Conservation (phyloP, 192 early-diverging fungal species). For the Oehlia diaphana region DNA sequence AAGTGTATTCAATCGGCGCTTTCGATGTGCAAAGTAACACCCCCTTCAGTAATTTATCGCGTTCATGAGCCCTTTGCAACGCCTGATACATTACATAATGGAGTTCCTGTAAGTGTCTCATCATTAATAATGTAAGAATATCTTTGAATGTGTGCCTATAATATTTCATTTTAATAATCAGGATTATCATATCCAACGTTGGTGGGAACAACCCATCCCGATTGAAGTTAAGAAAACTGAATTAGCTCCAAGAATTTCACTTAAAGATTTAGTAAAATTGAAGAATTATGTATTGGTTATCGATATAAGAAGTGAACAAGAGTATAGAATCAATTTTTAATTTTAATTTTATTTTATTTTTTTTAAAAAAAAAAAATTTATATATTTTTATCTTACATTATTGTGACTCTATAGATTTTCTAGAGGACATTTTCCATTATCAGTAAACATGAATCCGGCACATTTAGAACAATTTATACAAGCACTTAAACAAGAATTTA, state of each 20-base stretch:
- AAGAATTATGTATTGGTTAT: constrained; percentile 52
- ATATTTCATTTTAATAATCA: background rate
- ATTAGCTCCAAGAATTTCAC: constrained; percentile 54
- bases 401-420: constrained; percentile 40
- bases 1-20: constrained; percentile 62
- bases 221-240: constrained; percentile 51
- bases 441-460: constrained; percentile 48
- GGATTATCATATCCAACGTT: constrained; percentile 31
- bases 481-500: constrained; percentile 49
- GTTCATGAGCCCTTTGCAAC: constrained; percentile 39
- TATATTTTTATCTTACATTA: background rate
- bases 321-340: constrained; percentile 36
- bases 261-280: constrained; percentile 48
- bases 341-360: background rate
- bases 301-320: constrained; percentile 57
- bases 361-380: background rate
- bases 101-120: background rate
- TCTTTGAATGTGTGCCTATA: no score
- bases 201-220: constrained; percentile 54
- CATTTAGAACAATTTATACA: constrained; percentile 45
- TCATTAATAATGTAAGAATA: background rate
- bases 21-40: constrained; percentile 67
- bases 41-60: constrained; percentile 53
- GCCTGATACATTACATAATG: constrained; percentile 1
- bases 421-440: constrained; percentile 55